phyloP scores from a whole-genome alignment of 2,329 filamentous ascomycete species.

The Penicillium sp. region DNA sequence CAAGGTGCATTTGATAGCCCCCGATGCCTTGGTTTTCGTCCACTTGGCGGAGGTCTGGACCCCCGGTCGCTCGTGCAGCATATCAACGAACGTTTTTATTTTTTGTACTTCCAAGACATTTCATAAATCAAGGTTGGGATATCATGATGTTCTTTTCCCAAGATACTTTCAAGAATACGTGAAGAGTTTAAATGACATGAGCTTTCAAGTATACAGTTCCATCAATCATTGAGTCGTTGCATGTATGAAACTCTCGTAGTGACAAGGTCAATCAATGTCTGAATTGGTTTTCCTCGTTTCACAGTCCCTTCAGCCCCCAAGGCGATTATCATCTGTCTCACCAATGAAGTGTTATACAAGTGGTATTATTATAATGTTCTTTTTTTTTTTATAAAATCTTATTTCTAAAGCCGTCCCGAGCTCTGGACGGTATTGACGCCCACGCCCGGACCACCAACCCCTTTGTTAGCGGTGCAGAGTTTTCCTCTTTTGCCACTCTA shows the following conservation, averaged over 20 bases:
- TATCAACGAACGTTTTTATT: neutral
- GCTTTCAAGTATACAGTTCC: neutral
- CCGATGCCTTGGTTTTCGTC: conserved; percentile 20
- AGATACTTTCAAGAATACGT: neutral
- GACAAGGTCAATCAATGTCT: too few relatives aligned
- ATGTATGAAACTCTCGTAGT: neutral
- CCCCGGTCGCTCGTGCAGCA: conserved; percentile 18
- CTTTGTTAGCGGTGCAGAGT: conserved; percentile 16
- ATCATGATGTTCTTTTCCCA: neutral
- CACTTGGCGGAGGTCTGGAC: conserved; percentile 22
- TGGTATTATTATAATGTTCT: too few relatives aligned
- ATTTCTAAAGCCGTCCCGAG: neutral
- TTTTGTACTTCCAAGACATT: neutral
- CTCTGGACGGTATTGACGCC: conserved; percentile 1
- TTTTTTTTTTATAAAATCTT: neutral
- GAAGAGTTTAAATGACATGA: neutral
- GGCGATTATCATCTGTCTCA: conserved; percentile 18
- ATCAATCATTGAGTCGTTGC: neutral
- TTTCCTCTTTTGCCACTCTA: conserved; percentile 18
- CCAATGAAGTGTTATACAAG: neutral
- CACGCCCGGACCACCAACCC: conserved; percentile 14
- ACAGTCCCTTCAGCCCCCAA: conserved; percentile 10
- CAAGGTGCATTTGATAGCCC: conserved; percentile 21
- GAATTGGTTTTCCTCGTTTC: conserved; percentile 15
- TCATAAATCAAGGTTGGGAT: neutral